Evolutionary conservation across 1,284 basidiomycete genomes (phyloP).

Genomic region (Puccinia horiana): DNA sequence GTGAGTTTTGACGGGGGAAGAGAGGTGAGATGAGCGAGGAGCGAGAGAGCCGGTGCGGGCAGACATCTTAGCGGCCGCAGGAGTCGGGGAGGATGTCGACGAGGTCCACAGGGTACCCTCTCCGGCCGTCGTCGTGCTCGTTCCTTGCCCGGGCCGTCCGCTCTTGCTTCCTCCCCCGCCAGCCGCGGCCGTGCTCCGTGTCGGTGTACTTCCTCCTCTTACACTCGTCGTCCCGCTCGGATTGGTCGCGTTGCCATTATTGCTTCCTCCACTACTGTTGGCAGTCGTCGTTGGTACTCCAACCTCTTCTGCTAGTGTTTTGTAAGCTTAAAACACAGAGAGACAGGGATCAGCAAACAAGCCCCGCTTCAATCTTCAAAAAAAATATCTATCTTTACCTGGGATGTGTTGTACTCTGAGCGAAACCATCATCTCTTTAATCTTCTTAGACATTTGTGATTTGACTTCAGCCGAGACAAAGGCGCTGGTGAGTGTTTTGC

Average conservation of each 20-base stretch:
- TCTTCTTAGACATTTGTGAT: slow-evolving; percentile 68
- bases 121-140: not conserved
- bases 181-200: not conserved
- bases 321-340: slow-evolving; percentile 20
- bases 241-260: not conserved
- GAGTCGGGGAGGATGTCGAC: not conserved
- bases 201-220: not conserved
- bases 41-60: not conserved
- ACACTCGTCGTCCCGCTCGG: not conserved
- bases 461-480: slow-evolving; percentile 71
- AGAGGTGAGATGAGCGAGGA: not conserved
- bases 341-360: not conserved
- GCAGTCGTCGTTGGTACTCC: not conserved
- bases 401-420: slow-evolving; percentile 56
- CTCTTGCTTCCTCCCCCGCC: not conserved
- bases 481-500: slow-evolving; percentile 84
- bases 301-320: slow-evolving; percentile 34
- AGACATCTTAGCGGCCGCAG: not conserved
- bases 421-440: slow-evolving; percentile 53
- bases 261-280: not conserved
- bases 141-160: not conserved
- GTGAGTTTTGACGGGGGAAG: not conserved
- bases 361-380: not conserved
- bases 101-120: slow-evolving; percentile 3
- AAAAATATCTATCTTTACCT: slow-evolving; percentile 31